Evolutionary conservation across 495 filamentous ascomycete species (phyloP), one percentile per base, ranked within the genome.

Genomic region (Tuber borchii): DNA sequence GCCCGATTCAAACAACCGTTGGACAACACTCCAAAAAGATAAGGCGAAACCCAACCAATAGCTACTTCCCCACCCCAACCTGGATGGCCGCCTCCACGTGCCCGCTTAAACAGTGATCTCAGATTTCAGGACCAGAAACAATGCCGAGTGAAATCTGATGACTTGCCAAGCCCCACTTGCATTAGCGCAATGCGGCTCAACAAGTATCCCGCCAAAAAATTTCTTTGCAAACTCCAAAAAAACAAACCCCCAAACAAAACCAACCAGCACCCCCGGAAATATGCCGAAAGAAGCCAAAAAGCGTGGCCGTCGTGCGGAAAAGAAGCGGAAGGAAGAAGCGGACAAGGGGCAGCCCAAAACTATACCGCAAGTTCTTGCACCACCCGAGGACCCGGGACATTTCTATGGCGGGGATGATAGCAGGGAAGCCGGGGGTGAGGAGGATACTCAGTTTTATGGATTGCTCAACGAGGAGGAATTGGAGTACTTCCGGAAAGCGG

Each of bases 401-500:
- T 65, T 65, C 77, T 74, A 84, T 71, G 74, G 73, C 56, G 79
- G 81, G 8, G 65, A 72, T 42, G 70, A 69, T 61, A 70, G 78
- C 43, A 76, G 39, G 69, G 79, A 76, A 48, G 74, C 42, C 51
- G 75, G 71, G 69, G 71, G 8, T 69, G 76, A 74, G 19, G 79
- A 78, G 40, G 89, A 88, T 42, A 87, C 85, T 76, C 87, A 88
- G 3, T 99, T 97, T 86, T 97, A 93, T 82, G 95, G 95, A 80
- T 88, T 97, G 86, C 89, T 99, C 17, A 92, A 91, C 80, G 89
- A 93, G 75, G 87, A 94, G 76, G 96, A 99, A 85, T 91, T 95
- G 78, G 94, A 97, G 83, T 97, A 97, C 86, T 99, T 98, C 84
- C 91, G 91, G 78, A 88, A 88, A 56, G 94, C 93, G 75, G 93